These are phyloP conservation scores for Salix purpurea DNA, from an alignment of 345 rosid species.

Conservation along the genomic window DNA sequence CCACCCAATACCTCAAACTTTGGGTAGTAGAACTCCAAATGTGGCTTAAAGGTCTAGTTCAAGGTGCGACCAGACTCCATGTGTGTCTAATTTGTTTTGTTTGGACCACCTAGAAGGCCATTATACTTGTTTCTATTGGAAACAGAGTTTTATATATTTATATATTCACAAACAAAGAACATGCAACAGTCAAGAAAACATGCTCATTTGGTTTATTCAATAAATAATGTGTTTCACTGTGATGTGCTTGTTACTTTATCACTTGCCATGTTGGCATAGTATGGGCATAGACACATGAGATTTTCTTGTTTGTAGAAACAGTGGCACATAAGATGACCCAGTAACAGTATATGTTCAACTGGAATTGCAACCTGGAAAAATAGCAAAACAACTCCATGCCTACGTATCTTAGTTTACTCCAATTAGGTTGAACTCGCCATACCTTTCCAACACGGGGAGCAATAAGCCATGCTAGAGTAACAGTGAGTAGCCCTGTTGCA, in stretches of 20 bases:
- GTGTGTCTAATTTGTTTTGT: too few species aligned
- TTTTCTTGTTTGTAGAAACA: background rate
- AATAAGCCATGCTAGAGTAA: conserved; percentile 89
- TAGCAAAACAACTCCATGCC: background rate
- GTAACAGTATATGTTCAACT: background rate
- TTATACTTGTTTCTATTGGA: background rate
- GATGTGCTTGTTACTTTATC: background rate
- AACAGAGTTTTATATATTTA: background rate
- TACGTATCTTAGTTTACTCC: background rate
- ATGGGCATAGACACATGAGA: background rate
- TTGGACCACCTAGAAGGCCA: too few species aligned
- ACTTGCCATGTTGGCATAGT: background rate
- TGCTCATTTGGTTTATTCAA: background rate
- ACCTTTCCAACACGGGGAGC: conserved; percentile 99
- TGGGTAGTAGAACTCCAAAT: too few species aligned
- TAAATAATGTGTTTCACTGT: background rate
- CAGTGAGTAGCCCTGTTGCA: conserved; percentile 86
- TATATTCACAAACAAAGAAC: background rate
- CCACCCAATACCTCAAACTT: too few species aligned
- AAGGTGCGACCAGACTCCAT: too few species aligned
- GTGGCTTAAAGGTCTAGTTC: too few species aligned
- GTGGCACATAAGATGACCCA: background rate
- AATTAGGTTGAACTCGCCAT: background rate
- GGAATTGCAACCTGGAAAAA: background rate
- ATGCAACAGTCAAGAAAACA: background rate